A percentile compares a stretch with the other conserved stretches of the same genome.
phyloP scores from a whole-genome alignment of 331 rosid genomes.

The Saraca asoca region DNA sequence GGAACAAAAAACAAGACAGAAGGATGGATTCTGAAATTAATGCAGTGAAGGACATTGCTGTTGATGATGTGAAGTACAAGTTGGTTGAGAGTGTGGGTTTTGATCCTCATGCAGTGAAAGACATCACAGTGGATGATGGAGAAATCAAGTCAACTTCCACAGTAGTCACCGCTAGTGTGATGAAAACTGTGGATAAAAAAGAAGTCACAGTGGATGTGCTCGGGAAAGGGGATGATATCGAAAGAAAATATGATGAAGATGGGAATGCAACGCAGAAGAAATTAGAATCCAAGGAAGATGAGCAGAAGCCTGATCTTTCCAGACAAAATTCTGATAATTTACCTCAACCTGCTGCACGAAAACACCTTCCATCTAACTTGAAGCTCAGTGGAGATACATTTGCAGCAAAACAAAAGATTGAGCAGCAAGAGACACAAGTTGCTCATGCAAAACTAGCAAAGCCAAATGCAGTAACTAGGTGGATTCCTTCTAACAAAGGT shows the following conservation, averaged over 20 bases:
- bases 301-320: slow-evolving; percentile 54
- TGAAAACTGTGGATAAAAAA: slow-evolving; percentile 48
- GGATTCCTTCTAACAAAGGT: slow-evolving; percentile 89
- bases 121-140: slow-evolving; percentile 85
- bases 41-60: slow-evolving; percentile 82
- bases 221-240: slow-evolving; percentile 45
- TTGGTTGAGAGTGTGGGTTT: slow-evolving; percentile 55
- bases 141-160: slow-evolving; percentile 52
- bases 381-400: slow-evolving; percentile 55
- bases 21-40: slow-evolving; percentile 52
- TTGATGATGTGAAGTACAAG: slow-evolving; percentile 81
- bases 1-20: slow-evolving; percentile 53
- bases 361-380: slow-evolving; percentile 54
- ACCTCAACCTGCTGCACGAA: slow-evolving; percentile 49
- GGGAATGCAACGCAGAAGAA: slow-evolving; percentile 44
- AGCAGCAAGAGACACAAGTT: slow-evolving; percentile 70
- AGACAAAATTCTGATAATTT: slow-evolving; percentile 63
- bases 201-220: slow-evolving; percentile 52
- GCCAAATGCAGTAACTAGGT: slow-evolving; percentile 71
- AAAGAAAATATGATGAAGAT: slow-evolving; percentile 54
- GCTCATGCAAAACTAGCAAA: slow-evolving; percentile 66
- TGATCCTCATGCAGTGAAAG: slow-evolving; percentile 70
- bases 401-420: slow-evolving; percentile 59
- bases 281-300: slow-evolving; percentile 53
- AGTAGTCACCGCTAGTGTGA: slow-evolving; percentile 44